Evolutionary conservation across 768 basidiomycete species (phyloP).

Genomic region (Naematelia aurantialba): DNA sequence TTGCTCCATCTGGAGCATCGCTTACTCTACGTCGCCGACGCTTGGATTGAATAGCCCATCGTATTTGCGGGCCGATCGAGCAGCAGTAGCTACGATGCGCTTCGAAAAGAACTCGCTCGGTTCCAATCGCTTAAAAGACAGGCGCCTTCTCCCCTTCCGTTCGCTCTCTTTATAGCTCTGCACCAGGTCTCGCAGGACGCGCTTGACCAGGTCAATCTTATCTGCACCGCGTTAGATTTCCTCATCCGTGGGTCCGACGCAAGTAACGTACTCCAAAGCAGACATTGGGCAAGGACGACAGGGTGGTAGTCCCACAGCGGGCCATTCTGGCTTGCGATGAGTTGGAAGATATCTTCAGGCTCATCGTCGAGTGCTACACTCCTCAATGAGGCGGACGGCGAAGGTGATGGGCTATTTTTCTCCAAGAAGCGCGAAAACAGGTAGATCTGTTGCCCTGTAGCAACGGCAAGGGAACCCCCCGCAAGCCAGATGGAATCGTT

Average conservation of each 20-base stretch:
- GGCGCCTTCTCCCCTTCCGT: slow-evolving; percentile 31
- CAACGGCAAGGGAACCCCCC: slow-evolving; percentile 74
- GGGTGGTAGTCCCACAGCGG: slow-evolving; percentile 90
- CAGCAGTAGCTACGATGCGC: slow-evolving; percentile 24
- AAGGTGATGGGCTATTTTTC: slow-evolving; percentile 18
- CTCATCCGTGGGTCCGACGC: not conserved
- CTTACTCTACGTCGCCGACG: slow-evolving; percentile 7
- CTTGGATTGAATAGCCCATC: slow-evolving; percentile 33
- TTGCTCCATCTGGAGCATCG: not conserved
- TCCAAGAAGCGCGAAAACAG: slow-evolving; percentile 60
- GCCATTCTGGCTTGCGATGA: slow-evolving; percentile 76
- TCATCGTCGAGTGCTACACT: slow-evolving; percentile 18
- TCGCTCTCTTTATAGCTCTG: slow-evolving; percentile 52
- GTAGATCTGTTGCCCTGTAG: slow-evolving; percentile 76
- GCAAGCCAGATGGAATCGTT: slow-evolving; percentile 88
- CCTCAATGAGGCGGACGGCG: slow-evolving; percentile 19
- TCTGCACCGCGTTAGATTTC: slow-evolving; percentile 53
- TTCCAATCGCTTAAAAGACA: slow-evolving; percentile 28
- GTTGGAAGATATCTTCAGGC: slow-evolving; percentile 65
- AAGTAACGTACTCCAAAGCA: slow-evolving; percentile 73
- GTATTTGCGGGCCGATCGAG: slow-evolving; percentile 12
- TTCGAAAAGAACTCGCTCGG: slow-evolving; percentile 30
- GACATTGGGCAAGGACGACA: slow-evolving; percentile 83
- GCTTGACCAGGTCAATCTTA: slow-evolving; percentile 79
- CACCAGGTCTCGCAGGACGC: slow-evolving; percentile 68